Evolutionary conservation across 2,329 filamentous ascomycete genomes (phyloP), one percentile per base, ranked within the genome.

Genomic region (Escovopsis sp.): DNA sequence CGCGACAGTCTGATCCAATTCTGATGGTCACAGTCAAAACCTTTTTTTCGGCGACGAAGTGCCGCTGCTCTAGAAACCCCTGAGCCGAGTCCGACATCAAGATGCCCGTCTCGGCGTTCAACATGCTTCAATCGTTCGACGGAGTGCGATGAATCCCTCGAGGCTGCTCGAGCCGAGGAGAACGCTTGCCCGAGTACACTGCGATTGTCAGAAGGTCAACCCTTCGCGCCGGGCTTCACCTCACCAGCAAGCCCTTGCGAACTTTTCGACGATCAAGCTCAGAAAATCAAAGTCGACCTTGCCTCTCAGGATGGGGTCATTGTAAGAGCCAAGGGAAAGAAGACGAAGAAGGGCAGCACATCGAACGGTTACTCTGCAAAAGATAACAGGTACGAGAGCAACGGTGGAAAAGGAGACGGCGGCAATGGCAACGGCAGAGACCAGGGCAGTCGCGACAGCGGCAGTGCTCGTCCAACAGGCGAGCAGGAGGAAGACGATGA

Each of bases 271-370:
- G 65, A 71, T 43, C 66, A 65, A n/a, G 56, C 51, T 27, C 54
- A 58, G 45, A 51, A 56, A 27, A 48, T 58, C 15, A 54, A 60
- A 21, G 57, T 82, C 34, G 75, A 82, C 48, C 71, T 80, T 39
- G 59, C 60, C 16, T 70, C 64, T 18, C 55, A 65, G 35, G 60
- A 70, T 29, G 68, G 63, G 33, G 72, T 64, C 55, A 60, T 62
- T 35, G 66, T 77, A 48, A 65, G 62, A 27, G 65, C 58, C 3
- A 66, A 68, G 43, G 71, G 69, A 52, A 74, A 67, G 52, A 79
- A 78, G 54, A n/a, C n/a, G n/a, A 64, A 64, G 8, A 39, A 36
- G 27, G 51, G 46, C n/a, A 55, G 52, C 31, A 37, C 30, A 33
- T 34, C 31, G 31, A 35, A 37, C 36, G 33, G 35, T 32, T 32